Evolutionary conservation across 2,329 filamentous ascomycete genomes (phyloP), one percentile per base, ranked within the genome.

Genomic region (Tolypocladium nubicola): DNA sequence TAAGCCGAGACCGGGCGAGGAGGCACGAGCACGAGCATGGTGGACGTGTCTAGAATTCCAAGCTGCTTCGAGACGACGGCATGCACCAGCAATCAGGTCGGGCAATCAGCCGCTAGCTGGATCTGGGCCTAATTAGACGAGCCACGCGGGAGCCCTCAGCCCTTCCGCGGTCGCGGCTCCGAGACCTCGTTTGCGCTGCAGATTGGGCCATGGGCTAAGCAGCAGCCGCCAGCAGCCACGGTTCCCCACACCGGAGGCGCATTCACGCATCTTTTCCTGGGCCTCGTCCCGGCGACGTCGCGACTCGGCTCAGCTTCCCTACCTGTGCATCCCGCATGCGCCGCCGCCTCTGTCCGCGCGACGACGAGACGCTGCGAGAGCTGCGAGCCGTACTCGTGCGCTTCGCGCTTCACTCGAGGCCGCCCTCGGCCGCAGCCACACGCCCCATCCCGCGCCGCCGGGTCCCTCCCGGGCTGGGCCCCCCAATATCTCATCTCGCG

Each of bases 171-270:
- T 6, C 37, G 37, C 37, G 37, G 37, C 37, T 38, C 37, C 41
- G 43, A 45, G 41, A 45, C 41, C 23, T 13, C 5, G 14, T 30
- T 10, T 19, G 45, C 45, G 45, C 43, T 26, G 45, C 45, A 33
- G 45, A 33, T 33, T 49, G 45, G 14, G 26, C 45, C 23, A 23
- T 49, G 45, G 14, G 26, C 45, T 3, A 23, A 23, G 23, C 23
- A 23, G 23, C 3, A 30, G 10, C 30, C 19, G 37, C 35, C 23
- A 23, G 23, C 50, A 54, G 53, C 53, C 53, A 43, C 53, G 40
- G 40, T 56, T 56, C 56, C 40, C 50, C 56, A 57, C 56, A 53
- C 40, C 55, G 33, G 26, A 45, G 49, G 43, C 41, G 14, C 47
- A n/a, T 14, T 16, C 23, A 23, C 23, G 23, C 9, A 4, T 49